Base-by-base conservation (phyloP, 2,329 filamentous ascomycete species). In the Colletotrichum tanaceti region DNA sequence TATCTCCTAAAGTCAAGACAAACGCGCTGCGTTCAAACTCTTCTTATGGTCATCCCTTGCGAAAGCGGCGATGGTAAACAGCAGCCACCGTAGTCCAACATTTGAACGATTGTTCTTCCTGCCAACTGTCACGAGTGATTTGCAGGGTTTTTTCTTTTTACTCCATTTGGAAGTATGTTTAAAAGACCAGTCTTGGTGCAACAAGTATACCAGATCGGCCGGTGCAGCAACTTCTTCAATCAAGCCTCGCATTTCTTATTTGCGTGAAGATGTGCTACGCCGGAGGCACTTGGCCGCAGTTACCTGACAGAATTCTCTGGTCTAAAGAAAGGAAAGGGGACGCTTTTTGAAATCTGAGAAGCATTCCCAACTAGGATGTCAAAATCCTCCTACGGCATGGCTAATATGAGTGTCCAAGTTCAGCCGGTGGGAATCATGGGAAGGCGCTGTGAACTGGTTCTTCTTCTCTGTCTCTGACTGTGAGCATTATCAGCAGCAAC, bases 391-490 rank as follows among this genome's bases (percentile, higher is more conserved):
- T 11, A 52, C 28, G 9, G 5, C 32, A 59, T 39, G 14, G 6
- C 11, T 20, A 24, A 5, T 1, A 35, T 35, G 49, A 13, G 11
- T 6, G n/a, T 52, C 0, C 24, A 24, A n/a, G 11, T 18, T 38
- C 64, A 50, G 5, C 4, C 20, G 32, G 22, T 32, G 2, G 7
- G 32, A n/a, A 28, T 20, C 41, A 38, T 55, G n/a, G 41, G 11
- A 9, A 38, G 58, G 10, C 22, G 62, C 24, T 58, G n/a, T 5
- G n/a, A 50, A 10, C 38, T 61, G 16, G 22, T 62, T 11, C n/a
- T 66, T 7, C 22, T 41, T 35, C 14, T 35, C 18, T 57, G 28
- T 13, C 44, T 6, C 18, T 60, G 3, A n/a, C 60, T n/a, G 13
- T 16, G 22, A 41, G 5, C 5, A 11, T 38, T 4, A 28, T 13